Base-by-base conservation (phyloP, 805 yeast genomes). In the Yarrowia yakushimensis region DNA sequence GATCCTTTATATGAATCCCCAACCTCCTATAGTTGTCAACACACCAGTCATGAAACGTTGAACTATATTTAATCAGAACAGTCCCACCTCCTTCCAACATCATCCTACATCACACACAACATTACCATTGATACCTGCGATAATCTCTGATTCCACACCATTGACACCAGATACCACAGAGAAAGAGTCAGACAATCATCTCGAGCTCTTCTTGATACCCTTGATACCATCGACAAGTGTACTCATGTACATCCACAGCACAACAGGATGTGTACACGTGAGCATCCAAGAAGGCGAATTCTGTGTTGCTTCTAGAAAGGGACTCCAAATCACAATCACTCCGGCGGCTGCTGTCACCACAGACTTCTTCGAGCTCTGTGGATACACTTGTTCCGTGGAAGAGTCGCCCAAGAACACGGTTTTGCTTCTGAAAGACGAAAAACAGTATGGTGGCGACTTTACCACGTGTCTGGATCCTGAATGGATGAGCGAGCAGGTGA, bases 391-490 rank as follows among this genome's bases (percentile, higher is more conserved):
- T 20, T 7, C 34, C 12, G 36, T 45, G 2, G 36, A 28, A 7
- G 36, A 45, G 25, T 3, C 27, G 6, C 11, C 12, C 2, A 45
- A 22, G 27, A 30, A 45, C 36, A 45, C 52, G 2, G 36, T 45
- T 11, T 18, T 52, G 3, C 13, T 50, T 11, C 13, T 52, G 9
- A 52, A 33, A 36, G 59, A 52, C 33, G 43, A 33, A 13, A 36
- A 52, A 7, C 43, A 34, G 33, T 52, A 23, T 11, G 59, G 59
- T 17, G 59, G 59, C 10, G 59, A 52, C 23, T 52, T 52, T 11
- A 36, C 33, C 13, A 52, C 43, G 10, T 36, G 59, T 25, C 17
- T 52, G 17, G 37, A 36, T 8, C 2, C 17, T 2, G 25, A 52
- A 7, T 52, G 42, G 42, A 52, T 23, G 33, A 17, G 13, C 4